Base-by-base conservation (phyloP, 805 yeast species). In the Blastobotrys parvus region DNA sequence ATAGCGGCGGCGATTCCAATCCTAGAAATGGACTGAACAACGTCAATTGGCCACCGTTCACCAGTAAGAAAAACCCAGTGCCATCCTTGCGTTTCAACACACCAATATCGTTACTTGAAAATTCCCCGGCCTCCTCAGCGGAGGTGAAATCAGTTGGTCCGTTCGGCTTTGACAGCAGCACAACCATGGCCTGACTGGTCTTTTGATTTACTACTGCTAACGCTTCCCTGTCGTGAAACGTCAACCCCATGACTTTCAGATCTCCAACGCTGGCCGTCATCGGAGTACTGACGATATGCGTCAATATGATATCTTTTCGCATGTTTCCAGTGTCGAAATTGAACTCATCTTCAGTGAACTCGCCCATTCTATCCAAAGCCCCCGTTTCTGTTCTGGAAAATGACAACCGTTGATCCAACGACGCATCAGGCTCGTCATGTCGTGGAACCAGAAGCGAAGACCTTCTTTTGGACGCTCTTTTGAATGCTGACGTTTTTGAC, bases 261-360 rank as follows among this genome's bases (percentile, higher is more conserved):
- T 17, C 23, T 16, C 44, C 42, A 8, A n/a, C 16, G 21, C 23
- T 10, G 15, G 27, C 11, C 3, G 15, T 33, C 33, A 18, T 17
- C 15, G 38, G 34, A 6, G 22, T 16, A 3, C 34, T 16, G n/a
- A 17, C 35, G 4, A 41, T 11, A 15, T 22, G 75, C 0, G 88
- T 77, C 46, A 85, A 63, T n/a, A 81, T 78, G 53, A 81, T 71
- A 57, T 86, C 94, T 51, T 82, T 84, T 32, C 77, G 64, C 18
- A 75, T 50, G 19, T 64, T 21, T 2, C 38, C 21, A 16, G 31
- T 16, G 44, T 39, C 39, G 43, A 36, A 37, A 19, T 38, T 22
- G 39, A 25, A 6, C 38, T 42, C 33, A 20, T 37, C 13, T 13
- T 15, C 29, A 8, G 35, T 39, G 13, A 19, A 42, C 8, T 22